Base-by-base conservation (phyloP, 2,329 filamentous ascomycete species). In the Sphaerulina vaccinii region DNA sequence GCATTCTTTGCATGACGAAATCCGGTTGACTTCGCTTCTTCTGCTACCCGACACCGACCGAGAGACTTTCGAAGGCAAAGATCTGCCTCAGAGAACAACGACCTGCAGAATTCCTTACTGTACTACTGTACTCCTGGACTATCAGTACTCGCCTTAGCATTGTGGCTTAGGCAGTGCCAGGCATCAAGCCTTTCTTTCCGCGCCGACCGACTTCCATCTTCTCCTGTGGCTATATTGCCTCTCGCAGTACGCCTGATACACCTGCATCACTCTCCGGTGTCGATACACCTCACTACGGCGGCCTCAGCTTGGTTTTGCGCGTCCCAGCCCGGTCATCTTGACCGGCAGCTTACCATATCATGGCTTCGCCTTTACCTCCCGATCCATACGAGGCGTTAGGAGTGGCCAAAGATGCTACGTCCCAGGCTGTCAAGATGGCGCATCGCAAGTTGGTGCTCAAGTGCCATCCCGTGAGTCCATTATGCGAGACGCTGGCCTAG, bases 371-470 rank as follows among this genome's bases (percentile, higher is more conserved):
- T n/a, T 56, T 77, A 53, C 72, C 81, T 24, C 78, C 83, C 56
- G 89, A 97, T 74, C 92, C 90, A 42, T 99, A 99, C 65, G 81
- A 85, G 62, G 83, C 92, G 43, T 82, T 99, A 3, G 82, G 79
- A 24, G 72, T 99, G 37, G 79, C 86, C 40, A 83, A 82, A 56
- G 77, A 82, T 54, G 90, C 91, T 11, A 87, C 87, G 0, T 75
- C 84, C 29, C 84, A 89, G 55, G 82, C 95, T 65, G 81, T 99
- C 74, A 96, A 95, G 71, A 84, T 83, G 11, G 89, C 91, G 18
- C 97, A 99, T 74, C 86, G 90, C 66, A 96, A 95, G 69, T 83
- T 87, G 50, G 93, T 93, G 5, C 78, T 99, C 54, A 91, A 85
- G 70, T 83, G 90, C 65, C 93, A 99, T 62, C 73, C 76, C 55